phyloP scores from a whole-genome alignment of 1,284 basidiomycete genomes.

The Amylostereum areolatum region DNA sequence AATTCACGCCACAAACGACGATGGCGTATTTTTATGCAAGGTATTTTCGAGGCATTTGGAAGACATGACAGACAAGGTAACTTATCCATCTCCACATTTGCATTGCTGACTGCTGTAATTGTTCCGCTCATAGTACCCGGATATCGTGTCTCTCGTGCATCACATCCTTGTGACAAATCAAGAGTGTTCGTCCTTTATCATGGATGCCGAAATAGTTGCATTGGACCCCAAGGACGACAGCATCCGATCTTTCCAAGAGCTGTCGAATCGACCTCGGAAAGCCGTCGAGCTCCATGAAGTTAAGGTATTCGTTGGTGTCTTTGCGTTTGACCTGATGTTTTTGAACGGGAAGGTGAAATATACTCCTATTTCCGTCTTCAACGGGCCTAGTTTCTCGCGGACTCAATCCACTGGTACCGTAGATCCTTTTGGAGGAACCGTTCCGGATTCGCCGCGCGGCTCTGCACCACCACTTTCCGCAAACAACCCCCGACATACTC shows the following conservation, averaged over 20 bases:
- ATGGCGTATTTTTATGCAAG: constrained; percentile 44
- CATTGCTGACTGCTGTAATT: constrained; percentile 9
- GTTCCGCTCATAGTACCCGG: constrained; percentile 67
- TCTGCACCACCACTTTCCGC: constrained; percentile 54
- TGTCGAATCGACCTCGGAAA: constrained; percentile 83
- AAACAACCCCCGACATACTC: constrained; percentile 39
- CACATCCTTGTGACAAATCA: constrained; percentile 37
- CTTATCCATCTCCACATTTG: constrained; percentile 10
- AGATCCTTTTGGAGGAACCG: constrained; percentile 68
- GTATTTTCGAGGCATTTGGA: constrained; percentile 89
- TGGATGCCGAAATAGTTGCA: constrained; percentile 82
- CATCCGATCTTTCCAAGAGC: constrained; percentile 79
- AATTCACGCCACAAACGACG: constrained; percentile 61
- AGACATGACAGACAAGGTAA: constrained; percentile 84
- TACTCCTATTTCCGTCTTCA: too few species aligned
- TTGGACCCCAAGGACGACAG: constrained; percentile 62
- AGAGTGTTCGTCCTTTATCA: constrained; percentile 68
- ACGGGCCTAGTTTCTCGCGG: too few species aligned
- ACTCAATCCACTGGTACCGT: neutral
- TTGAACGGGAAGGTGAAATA: constrained; percentile 67
- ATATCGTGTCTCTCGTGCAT: constrained; percentile 61
- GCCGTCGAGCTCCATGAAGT: constrained; percentile 79
- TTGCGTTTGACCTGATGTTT: constrained; percentile 89
- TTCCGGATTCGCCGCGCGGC: constrained; percentile 71
- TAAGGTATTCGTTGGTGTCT: constrained; percentile 79